Conservation (phyloP, 2,329 filamentous ascomycete species). For the Cryphonectria naterciae region DNA sequence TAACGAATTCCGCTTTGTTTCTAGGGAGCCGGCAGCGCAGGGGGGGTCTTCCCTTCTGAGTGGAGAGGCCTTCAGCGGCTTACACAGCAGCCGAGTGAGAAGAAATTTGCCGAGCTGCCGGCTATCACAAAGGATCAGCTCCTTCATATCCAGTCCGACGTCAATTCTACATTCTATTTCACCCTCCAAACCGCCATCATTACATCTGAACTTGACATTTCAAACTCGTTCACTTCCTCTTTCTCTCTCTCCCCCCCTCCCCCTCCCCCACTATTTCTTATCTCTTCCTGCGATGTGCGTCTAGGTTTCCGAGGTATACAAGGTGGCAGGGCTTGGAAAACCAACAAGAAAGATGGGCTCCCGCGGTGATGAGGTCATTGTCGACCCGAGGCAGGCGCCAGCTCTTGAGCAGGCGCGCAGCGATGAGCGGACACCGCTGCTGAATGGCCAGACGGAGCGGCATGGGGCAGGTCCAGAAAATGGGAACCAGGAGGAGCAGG, state of each 20-base stretch:
- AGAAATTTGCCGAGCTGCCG: neutral
- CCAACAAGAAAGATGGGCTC: constrained; percentile 13
- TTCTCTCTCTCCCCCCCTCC: too few relatives aligned
- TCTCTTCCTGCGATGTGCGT: neutral
- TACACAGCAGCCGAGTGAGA: too few relatives aligned
- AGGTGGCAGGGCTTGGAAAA: neutral
- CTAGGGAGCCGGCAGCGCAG: neutral
- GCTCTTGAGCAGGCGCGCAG: constrained; percentile 12
- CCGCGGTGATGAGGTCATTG: constrained; percentile 10
- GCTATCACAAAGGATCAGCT: neutral
- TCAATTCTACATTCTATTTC: too few relatives aligned
- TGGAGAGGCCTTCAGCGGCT: too few relatives aligned
- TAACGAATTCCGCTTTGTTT: neutral
- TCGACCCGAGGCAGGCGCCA: constrained; percentile 24
- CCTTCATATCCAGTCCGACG: too few relatives aligned
- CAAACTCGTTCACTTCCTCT: too few relatives aligned
- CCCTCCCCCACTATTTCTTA: too few relatives aligned
- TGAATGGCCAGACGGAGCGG: constrained; percentile 20
- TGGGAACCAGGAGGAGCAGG: constrained; percentile 37
- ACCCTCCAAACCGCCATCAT: neutral
- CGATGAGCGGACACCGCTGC: constrained; percentile 30
- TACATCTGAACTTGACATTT: too few relatives aligned
- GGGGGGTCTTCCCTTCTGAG: neutral
- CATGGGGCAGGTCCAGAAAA: neutral
- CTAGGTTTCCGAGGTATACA: neutral